A percentile compares a stretch with the other conserved stretches of the same genome.
These are phyloP conservation scores for Phytophthora foliorum DNA, from an alignment of 352 stramenopile species.

Conservation along the genomic window DNA sequence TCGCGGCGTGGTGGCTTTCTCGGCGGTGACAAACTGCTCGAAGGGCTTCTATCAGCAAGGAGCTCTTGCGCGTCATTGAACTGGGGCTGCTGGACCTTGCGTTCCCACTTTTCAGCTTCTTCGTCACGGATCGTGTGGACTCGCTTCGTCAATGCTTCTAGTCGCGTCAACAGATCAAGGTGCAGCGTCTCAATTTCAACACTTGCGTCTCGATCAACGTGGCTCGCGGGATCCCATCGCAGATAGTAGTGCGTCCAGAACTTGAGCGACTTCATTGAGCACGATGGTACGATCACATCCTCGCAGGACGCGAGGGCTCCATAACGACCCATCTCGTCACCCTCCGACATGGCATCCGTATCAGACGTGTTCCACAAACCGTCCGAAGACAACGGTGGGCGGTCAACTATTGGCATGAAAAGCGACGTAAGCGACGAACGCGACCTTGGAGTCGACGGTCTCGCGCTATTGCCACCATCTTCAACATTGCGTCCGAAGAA, in stretches of 20 bases:
- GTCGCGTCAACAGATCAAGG: constrained; percentile 53
- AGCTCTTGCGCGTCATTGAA: background rate
- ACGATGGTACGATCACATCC: constrained; percentile 77
- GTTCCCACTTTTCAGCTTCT: constrained; percentile 44
- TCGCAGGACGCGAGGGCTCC: constrained; percentile 45
- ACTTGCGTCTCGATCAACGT: constrained; percentile 65
- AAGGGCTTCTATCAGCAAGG: background rate
- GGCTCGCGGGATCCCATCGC: constrained; percentile 73
- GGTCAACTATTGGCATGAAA: constrained; percentile 40
- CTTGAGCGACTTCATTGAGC: constrained; percentile 69
- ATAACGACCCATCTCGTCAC: constrained; percentile 48
- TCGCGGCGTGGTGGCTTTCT: constrained; percentile 4
- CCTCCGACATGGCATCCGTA: constrained; percentile 43
- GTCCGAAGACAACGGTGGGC: constrained; percentile 36
- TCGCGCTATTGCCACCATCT: constrained; percentile 15
- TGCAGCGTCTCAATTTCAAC: constrained; percentile 70
- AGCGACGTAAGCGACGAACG: constrained; percentile 49
- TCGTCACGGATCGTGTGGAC: constrained; percentile 36
- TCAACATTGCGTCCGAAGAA: constrained; percentile 24
- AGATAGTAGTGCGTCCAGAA: constrained; percentile 89
- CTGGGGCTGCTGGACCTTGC: constrained; percentile 31
- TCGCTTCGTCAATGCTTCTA: constrained; percentile 42
- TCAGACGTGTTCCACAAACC: constrained; percentile 45
- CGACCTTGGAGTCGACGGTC: constrained; percentile 25
- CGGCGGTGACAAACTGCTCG: constrained; percentile 15